Conservation (phyloP, 108 stramenopile species). For the Conticribra guillardii region DNA sequence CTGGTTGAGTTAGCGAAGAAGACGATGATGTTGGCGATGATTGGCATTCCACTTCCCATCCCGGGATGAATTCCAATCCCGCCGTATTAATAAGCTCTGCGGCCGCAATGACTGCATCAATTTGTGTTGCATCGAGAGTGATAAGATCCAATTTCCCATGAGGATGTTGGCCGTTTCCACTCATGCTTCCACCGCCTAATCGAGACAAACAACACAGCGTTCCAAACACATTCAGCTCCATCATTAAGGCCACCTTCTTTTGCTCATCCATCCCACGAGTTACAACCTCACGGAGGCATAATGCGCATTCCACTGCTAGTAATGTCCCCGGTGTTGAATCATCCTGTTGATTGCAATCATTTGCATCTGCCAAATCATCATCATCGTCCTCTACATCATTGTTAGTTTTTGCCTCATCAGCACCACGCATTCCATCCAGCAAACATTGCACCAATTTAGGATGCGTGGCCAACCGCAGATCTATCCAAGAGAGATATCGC, state of each 20-base stretch:
- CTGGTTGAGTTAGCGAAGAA: constrained; percentile 3
- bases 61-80: constrained; percentile 57
- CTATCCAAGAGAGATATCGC: constrained; percentile 65
- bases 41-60: constrained; percentile 14
- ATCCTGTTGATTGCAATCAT: constrained; percentile 22
- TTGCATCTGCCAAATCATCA: constrained; percentile 22
- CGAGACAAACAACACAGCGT: constrained; percentile 30
- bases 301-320: constrained; percentile 47
- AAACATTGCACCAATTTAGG: constrained; percentile 1
- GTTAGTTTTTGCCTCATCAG: constrained; percentile 7
- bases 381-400: background rate
- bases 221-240: constrained; percentile 44
- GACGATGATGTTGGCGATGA: constrained; percentile 15
- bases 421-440: constrained; percentile 15
- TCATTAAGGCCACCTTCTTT: constrained; percentile 52
- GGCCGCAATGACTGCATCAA: constrained; percentile 67
- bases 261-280: constrained; percentile 67
- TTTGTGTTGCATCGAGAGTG: constrained; percentile 23
- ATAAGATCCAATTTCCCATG: constrained; percentile 8
- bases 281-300: constrained; percentile 63
- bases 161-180: constrained; percentile 24
- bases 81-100: constrained; percentile 67
- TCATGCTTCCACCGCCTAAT: constrained; percentile 38
- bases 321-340: constrained; percentile 41
- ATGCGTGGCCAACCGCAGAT: constrained; percentile 46